phyloP scores from a whole-genome alignment of 305 asterid species.

The Fraxinus floribunda region DNA sequence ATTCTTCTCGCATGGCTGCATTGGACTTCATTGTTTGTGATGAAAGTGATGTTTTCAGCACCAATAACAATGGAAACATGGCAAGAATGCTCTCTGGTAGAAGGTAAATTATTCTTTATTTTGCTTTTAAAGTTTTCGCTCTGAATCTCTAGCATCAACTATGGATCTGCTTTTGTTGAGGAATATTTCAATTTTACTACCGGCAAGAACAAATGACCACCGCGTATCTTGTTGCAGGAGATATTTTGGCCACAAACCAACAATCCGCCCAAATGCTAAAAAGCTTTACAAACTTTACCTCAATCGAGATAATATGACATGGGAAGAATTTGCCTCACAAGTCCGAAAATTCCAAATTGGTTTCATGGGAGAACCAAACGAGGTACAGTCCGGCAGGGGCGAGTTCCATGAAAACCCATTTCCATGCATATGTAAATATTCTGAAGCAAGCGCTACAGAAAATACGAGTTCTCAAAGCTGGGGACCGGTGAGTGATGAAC shows the following conservation, averaged over 20 bases:
- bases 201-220: background rate
- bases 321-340: constrained; percentile 60
- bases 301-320: constrained; percentile 49
- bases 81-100: constrained; percentile 76
- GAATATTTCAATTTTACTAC: background rate
- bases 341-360: constrained; percentile 58
- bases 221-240: constrained; percentile 44
- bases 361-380: constrained; percentile 71
- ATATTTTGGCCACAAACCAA: constrained; percentile 65
- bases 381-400: constrained; percentile 51
- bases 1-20: constrained; percentile 82
- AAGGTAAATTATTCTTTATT: constrained; percentile 34
- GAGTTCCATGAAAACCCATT: constrained; percentile 72
- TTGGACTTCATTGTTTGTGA: constrained; percentile 75
- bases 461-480: background rate
- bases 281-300: constrained; percentile 46
- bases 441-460: constrained; percentile 23
- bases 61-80: constrained; percentile 85
- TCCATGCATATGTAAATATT: constrained; percentile 57
- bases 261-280: constrained; percentile 70
- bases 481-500: background rate
- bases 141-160: background rate
- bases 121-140: background rate
- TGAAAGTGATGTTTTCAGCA: constrained; percentile 69
- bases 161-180: background rate